Evolutionary conservation across 345 rosid genomes (phyloP), one percentile per base, ranked within the genome.

Genomic region (Eucalyptus polybractea): DNA sequence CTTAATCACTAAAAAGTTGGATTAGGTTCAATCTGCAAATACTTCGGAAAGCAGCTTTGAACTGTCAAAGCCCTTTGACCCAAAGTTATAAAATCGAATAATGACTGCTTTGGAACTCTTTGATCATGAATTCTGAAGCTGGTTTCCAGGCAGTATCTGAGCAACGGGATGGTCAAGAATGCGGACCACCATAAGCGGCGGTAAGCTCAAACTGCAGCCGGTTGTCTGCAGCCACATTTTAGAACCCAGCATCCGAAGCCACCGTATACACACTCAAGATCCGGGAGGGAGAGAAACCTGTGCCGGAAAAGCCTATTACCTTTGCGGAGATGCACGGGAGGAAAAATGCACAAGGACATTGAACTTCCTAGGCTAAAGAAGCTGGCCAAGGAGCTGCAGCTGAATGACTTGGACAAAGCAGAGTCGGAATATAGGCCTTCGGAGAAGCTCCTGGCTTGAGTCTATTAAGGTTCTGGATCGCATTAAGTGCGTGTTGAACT

Each of bases 91-190:
- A 56, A 56, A 56, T 56, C 3, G 27, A 25, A 58, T 58, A 2
- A 58, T 51, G 25, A 58, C 15, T 58, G 13, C 7, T 58, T 11
- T 58, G 67, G n/a, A 58, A 25, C 67, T 11, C n/a, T 58, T 58
- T 58, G n/a, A 25, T 58, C n/a, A 58, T 24, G 27, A 58, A 58
- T 10, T 24, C 14, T 58, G n/a, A 58, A 58, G 67, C 90, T 91
- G 67, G 97, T 88, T 69, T 49, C 45, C 16, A 6, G 58, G 90
- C 92, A 95, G 98, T 95, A 51, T 90, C 88, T 95, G 89, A 95
- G 97, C 95, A 96, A 95, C 15, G 97, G 97, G 90, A 93, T 97
- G 91, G 94, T 96, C 93, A 96, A 92, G 93, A 96, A 92, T n/a
- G 98, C 95, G 21, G 98, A 96, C 50, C 97, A 96, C 90, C 98